phyloP scores from a whole-genome alignment of 2,329 filamentous ascomycete species.

The Trichoderma sp. region DNA sequence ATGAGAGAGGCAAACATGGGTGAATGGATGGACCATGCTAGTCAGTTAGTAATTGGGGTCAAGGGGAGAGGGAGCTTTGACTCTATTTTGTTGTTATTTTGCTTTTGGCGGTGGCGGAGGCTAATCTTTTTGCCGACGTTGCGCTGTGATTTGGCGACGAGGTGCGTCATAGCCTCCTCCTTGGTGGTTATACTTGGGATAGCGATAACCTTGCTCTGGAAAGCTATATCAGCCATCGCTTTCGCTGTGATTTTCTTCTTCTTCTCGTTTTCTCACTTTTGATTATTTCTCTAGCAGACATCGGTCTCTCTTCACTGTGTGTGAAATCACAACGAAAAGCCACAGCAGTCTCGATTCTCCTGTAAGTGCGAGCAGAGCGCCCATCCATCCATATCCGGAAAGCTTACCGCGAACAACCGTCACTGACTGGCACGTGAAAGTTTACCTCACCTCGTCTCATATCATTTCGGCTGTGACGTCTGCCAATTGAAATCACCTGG shows the following conservation, averaged over 20 bases:
- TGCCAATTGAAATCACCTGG: slow-evolving; percentile 1
- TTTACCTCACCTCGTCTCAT: not conserved
- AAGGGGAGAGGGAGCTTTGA: not conserved
- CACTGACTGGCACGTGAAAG: slow-evolving; percentile 43
- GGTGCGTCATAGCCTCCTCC: slow-evolving; percentile 19
- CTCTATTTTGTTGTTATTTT: not conserved
- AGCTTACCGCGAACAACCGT: slow-evolving; percentile 17
- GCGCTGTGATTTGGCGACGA: not conserved
- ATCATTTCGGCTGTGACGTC: not conserved
- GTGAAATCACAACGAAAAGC: not conserved
- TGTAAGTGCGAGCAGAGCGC: not conserved
- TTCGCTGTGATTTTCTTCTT: not conserved
- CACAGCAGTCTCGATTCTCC: not conserved
- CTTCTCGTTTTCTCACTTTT: not conserved
- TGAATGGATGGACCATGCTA: slow-evolving; percentile 4
- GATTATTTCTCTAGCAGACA: not conserved
- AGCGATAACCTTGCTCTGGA: not conserved
- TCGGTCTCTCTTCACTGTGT: not conserved
- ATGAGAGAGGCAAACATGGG: not conserved
- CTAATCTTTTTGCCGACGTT: slow-evolving; percentile 23
- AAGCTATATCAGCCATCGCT: slow-evolving; percentile 21
- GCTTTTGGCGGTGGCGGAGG: not conserved
- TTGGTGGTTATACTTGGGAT: not conserved
- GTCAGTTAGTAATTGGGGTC: not conserved
- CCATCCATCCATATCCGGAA: slow-evolving; percentile 2